Evolutionary conservation across 345 rosid genomes (phyloP).

Genomic region (Cardamine chenopodiifolia): DNA sequence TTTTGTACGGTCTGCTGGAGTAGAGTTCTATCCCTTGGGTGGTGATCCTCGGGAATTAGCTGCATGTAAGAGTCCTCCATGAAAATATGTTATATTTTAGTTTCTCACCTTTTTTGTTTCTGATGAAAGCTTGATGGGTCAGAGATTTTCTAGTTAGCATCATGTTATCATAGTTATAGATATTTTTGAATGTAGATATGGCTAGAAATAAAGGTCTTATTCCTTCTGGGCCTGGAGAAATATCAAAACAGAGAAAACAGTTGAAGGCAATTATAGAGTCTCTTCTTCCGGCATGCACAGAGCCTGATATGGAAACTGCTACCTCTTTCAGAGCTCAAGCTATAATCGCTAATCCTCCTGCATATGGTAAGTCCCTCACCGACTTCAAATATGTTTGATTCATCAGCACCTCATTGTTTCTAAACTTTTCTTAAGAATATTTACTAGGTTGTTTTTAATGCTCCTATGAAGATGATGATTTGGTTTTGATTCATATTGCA

Average conservation of each 20-base stretch:
- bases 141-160: neutral
- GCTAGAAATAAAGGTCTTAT: slow-evolving; percentile 96
- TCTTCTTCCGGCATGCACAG: slow-evolving; percentile 93
- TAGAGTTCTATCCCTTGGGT: slow-evolving; percentile 90
- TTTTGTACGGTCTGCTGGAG: slow-evolving; percentile 82
- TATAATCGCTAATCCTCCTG: slow-evolving; percentile 96
- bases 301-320: slow-evolving; percentile 78
- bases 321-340: slow-evolving; percentile 89
- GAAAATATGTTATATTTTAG: slow-evolving; percentile 11
- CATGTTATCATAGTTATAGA: slow-evolving; percentile 4
- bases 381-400: slow-evolving; percentile 7
- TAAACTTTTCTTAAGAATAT: neutral
- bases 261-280: slow-evolving; percentile 92
- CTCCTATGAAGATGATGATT: slow-evolving; percentile 8
- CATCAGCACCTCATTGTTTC: neutral
- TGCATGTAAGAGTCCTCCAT: slow-evolving; percentile 71
- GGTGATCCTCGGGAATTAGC: slow-evolving; percentile 97
- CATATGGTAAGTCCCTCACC: slow-evolving; percentile 64
- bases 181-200: slow-evolving; percentile 62
- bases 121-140: slow-evolving; percentile 11
- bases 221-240: slow-evolving; percentile 97
- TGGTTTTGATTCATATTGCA: slow-evolving; percentile 43
- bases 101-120: neutral
- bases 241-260: slow-evolving; percentile 84
- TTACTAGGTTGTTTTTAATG: neutral